Percentiles rank a stretch among this genome's conserved stretches.
Conservation (phyloP, 2,329 filamentous ascomycete species). For the Ophiosphaerella korrae region DNA sequence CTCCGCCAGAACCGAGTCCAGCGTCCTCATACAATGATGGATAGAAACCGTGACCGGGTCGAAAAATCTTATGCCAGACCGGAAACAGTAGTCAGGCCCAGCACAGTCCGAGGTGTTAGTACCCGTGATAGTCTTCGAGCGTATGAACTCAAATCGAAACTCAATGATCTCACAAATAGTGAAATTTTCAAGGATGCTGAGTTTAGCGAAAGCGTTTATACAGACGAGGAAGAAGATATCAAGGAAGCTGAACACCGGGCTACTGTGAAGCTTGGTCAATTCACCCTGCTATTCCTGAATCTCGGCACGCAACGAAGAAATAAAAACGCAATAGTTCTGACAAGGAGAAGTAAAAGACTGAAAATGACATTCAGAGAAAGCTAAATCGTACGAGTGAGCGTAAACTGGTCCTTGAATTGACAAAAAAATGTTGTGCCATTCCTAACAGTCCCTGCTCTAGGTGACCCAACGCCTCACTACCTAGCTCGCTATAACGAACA, state of each 20-base stretch:
- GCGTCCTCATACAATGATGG: conserved; percentile 18
- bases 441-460: neutral
- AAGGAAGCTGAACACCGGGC: conserved; percentile 28
- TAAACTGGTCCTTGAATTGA: neutral
- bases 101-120: conserved; percentile 16
- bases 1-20: conserved; percentile 27
- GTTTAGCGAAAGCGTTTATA: conserved; percentile 38
- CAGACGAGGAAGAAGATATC: conserved; percentile 34
- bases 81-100: conserved; percentile 14
- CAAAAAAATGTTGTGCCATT: neutral
- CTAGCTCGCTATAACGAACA: conserved; percentile 23
- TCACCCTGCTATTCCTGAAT: conserved; percentile 28
- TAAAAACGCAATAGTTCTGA: conserved; percentile 19
- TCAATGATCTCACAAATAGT: conserved; percentile 31
- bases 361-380: conserved; percentile 20
- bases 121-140: conserved; percentile 26
- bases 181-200: conserved; percentile 39
- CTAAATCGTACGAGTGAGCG: conserved; percentile 32
- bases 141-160: conserved; percentile 25
- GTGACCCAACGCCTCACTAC: conserved; percentile 34
- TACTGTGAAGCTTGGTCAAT: conserved; percentile 28
- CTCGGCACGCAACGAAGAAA: conserved; percentile 17
- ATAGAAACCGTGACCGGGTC: conserved; percentile 14
- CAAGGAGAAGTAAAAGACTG: conserved; percentile 13
- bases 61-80: conserved; percentile 23